Base-by-base conservation (phyloP, 1,284 basidiomycete genomes). In the Cryptococcus sp. region DNA sequence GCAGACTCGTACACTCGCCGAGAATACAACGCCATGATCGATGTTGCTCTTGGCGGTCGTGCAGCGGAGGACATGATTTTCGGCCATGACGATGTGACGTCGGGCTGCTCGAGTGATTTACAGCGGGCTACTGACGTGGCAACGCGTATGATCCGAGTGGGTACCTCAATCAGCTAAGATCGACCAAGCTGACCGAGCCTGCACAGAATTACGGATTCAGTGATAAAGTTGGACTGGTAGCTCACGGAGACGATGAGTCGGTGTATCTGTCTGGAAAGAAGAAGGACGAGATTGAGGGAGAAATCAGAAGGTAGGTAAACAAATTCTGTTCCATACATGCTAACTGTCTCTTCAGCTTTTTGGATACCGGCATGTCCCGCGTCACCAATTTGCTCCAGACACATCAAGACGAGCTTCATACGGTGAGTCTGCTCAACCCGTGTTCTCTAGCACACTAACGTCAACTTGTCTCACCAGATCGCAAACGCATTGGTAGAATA, bases 31-130 rank as follows among this genome's bases (percentile, higher is more conserved):
- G 78, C 78, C 15, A 78, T 78, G 73, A 91, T 97, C 64, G 93
- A 95, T 76, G 93, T 96, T 19, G 86, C 85, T 42, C 90, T 96
- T 84, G 93, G 92, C 38, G 93, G 94, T 20, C 88, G 94, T 55
- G 90, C 93, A 5, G 94, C 93, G 22, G 93, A 97, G 78, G 91
- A 91, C 80, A 78, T 97, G 66, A 87, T 96, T 65, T 95, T 91
- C 73, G 94, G 93, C 5, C 78, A 85, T 62, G 90, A 94, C 60
- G 89, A 91, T 67, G 86, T 93, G 43, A 91, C 91, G 4, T 91
- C 89, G 61, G 93, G 93, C n/a, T 91, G 91, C 52, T 89, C 87
- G 54, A 90, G 88, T 62, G 93, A 97, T 78, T 85, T 97, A 52
- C 82, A 82, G 64, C 82, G 83, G 48, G 93, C 93, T 3, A 94